These are phyloP conservation scores for Aspergillus cejpii DNA, from an alignment of 2,329 filamentous ascomycete genomes.

Conservation along the genomic window DNA sequence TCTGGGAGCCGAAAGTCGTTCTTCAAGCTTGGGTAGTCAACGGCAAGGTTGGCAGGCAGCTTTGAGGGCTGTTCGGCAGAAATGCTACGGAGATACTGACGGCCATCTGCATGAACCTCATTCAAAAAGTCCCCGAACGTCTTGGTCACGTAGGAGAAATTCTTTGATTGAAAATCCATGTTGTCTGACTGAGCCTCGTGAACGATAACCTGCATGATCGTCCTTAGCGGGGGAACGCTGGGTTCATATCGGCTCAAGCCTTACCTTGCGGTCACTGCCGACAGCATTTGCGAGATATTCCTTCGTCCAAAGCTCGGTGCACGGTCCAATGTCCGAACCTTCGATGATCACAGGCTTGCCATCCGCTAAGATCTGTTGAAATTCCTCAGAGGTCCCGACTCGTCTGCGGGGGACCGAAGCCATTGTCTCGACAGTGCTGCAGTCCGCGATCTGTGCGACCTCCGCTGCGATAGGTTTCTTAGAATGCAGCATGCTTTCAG, in stretches of 20 bases:
- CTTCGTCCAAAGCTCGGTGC: constrained; percentile 60
- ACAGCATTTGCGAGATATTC: constrained; percentile 60
- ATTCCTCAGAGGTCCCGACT: constrained; percentile 51
- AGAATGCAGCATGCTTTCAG: constrained; percentile 11
- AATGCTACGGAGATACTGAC: constrained; percentile 71
- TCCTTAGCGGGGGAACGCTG: not conserved
- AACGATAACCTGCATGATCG: constrained; percentile 55
- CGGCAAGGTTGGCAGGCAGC: constrained; percentile 59
- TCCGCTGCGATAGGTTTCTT: constrained; percentile 8
- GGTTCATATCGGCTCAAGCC: constrained; percentile 10
- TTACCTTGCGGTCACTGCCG: constrained; percentile 56
- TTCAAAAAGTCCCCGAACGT: constrained; percentile 61
- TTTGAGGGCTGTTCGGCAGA: constrained; percentile 63
- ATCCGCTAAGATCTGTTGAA: constrained; percentile 52
- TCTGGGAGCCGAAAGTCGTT: constrained; percentile 63
- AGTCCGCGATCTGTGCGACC: constrained; percentile 3
- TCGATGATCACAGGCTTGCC: constrained; percentile 61
- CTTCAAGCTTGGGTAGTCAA: constrained; percentile 65
- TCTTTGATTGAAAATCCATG: constrained; percentile 78
- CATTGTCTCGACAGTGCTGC: constrained; percentile 13
- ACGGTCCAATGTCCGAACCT: constrained; percentile 59
- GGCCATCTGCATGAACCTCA: constrained; percentile 52
- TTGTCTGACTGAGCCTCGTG: constrained; percentile 60
- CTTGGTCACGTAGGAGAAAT: constrained; percentile 69
- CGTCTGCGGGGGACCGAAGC: constrained; percentile 47